A percentile compares a stretch with the other conserved stretches of the same genome.
Conservation (phyloP, 768 basidiomycete species). For the Krasilnikovozyma curviuscula region DNA sequence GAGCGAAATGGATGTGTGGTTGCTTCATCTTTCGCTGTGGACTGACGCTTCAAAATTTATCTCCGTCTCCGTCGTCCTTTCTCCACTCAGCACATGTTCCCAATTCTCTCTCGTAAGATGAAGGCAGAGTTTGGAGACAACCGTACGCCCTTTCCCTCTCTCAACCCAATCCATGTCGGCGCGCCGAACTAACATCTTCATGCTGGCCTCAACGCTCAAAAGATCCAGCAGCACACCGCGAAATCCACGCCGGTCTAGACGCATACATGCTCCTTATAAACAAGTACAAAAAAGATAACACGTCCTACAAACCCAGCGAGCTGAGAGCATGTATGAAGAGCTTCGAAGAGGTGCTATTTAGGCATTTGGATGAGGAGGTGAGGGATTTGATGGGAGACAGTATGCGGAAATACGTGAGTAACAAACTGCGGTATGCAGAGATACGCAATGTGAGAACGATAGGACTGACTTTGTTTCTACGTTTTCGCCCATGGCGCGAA, state of each 20-base stretch:
- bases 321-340: conserved; percentile 1
- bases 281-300: background rate
- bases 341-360: background rate
- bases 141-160: background rate
- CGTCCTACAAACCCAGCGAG: background rate
- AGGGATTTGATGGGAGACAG: background rate
- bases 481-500: too few relatives aligned
- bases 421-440: background rate
- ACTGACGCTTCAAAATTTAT: background rate
- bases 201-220: background rate
- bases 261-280: background rate
- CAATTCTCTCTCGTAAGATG: background rate
- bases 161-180: background rate
- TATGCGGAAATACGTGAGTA: conserved; percentile 1
- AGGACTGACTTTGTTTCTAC: background rate
- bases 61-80: background rate
- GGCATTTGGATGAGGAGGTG: conserved; percentile 6
- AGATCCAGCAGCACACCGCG: conserved; percentile 8
- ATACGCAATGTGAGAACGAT: background rate
- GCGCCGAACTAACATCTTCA: background rate
- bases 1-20: too few relatives aligned
- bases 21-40: too few relatives aligned
- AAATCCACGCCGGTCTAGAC: conserved; percentile 5
- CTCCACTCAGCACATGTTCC: background rate
- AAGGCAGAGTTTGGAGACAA: background rate